Conservation (phyloP, 139 green algal species). For the Axilococcus clingmanii region DNA sequence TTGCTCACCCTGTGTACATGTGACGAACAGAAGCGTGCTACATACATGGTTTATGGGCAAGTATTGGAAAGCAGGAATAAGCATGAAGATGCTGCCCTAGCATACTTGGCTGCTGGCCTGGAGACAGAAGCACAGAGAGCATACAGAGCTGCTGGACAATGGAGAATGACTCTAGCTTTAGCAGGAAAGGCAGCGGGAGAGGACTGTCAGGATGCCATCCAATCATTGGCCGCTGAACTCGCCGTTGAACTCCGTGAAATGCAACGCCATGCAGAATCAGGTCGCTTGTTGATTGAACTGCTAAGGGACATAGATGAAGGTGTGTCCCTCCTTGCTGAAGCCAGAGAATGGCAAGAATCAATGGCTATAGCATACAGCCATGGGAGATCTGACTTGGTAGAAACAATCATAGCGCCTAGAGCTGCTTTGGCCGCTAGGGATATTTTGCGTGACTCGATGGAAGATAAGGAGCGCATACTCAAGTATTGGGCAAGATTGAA, state of each 20-base stretch:
- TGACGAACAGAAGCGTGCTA: conserved; percentile 9
- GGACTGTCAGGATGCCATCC: too few species aligned
- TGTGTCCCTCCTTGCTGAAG: conserved; percentile 45
- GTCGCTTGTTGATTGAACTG: conserved; percentile 50
- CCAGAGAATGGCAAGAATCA: conserved; percentile 43
- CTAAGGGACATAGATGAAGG: conserved; percentile 48
- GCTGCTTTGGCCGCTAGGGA: conserved; percentile 29
- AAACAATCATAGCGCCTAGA: conserved; percentile 35
- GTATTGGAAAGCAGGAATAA: conserved; percentile 28
- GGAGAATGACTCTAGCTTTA: conserved; percentile 65
- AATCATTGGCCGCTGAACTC: conserved; percentile 47
- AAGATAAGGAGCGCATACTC: conserved; percentile 39
- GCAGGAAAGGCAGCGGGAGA: conserved; percentile 34
- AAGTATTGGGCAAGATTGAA: conserved; percentile 69
- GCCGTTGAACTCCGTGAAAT: conserved; percentile 47
- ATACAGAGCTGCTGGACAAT: conserved; percentile 65
- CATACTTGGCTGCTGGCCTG: conserved; percentile 50
- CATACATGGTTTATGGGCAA: conserved; percentile 38
- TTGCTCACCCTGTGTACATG: conserved; percentile 43
- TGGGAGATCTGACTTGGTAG: conserved; percentile 30
- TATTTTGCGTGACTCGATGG: conserved; percentile 25
- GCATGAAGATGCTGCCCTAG: conserved; percentile 57
- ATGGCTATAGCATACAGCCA: conserved; percentile 16
- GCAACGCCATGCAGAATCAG: conserved; percentile 46
- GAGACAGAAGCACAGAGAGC: conserved; percentile 41